phyloP scores from a whole-genome alignment of 2,329 filamentous ascomycete genomes.

The Cercospora sp. region DNA sequence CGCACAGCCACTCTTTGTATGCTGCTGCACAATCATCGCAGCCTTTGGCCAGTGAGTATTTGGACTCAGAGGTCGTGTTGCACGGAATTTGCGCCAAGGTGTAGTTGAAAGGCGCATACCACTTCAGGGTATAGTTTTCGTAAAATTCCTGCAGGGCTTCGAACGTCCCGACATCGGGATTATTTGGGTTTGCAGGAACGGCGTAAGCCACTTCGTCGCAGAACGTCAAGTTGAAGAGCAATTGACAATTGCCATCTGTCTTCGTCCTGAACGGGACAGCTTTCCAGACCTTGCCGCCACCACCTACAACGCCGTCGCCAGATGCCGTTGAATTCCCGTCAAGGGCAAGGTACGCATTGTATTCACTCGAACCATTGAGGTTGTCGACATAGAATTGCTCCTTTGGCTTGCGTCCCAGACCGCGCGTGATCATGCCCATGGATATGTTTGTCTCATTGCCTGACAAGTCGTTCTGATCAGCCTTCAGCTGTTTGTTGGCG shows the following conservation, averaged over 20 bases:
- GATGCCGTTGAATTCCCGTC: constrained; percentile 55
- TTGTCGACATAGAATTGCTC: constrained; percentile 84
- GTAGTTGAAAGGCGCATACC: constrained; percentile 77
- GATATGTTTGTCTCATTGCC: constrained; percentile 44
- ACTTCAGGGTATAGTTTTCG: constrained; percentile 68
- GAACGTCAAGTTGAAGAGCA: constrained; percentile 84
- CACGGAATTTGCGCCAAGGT: constrained; percentile 83
- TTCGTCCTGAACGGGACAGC: constrained; percentile 76
- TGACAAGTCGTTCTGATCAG: constrained; percentile 52
- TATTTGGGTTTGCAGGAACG: constrained; percentile 76
- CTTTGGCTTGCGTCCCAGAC: constrained; percentile 67
- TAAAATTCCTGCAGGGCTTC: constrained; percentile 67
- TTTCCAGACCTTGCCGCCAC: constrained; percentile 74
- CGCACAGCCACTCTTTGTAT: constrained; percentile 95
- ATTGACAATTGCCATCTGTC: constrained; percentile 77
- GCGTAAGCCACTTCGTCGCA: constrained; percentile 88
- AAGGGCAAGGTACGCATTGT: constrained; percentile 71
- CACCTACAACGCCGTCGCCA: constrained; percentile 59
- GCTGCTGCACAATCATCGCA: constrained; percentile 75
- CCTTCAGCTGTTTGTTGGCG: constrained; percentile 62
- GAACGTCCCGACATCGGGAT: constrained; percentile 45
- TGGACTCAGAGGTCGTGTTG: constrained; percentile 69
- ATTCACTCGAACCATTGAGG: constrained; percentile 70
- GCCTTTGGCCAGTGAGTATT: constrained; percentile 76
- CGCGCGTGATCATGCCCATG: constrained; percentile 69